Percentiles rank a stretch among this genome's conserved stretches.
Conservation (phyloP, 306 rosid genomes). For the Gastrolobium bilobum region DNA sequence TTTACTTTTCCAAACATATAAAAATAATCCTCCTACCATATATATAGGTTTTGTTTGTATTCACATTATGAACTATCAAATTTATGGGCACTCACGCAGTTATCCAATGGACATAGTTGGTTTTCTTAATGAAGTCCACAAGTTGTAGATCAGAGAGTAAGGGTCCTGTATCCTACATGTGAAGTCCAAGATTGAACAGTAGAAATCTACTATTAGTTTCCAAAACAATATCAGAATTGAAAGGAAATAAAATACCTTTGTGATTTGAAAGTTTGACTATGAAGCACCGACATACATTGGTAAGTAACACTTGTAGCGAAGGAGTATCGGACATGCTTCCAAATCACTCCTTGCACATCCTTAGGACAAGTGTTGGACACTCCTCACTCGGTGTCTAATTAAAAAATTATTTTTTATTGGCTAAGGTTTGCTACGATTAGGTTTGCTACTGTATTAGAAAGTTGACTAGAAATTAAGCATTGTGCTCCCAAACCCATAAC, state of each 20-base stretch:
- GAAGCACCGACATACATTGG: neutral
- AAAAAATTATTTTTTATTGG: too few relatives aligned
- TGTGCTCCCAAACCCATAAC: neutral
- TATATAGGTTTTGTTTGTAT: conserved; percentile 13
- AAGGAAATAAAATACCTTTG: conserved; percentile 25
- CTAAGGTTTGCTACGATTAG: neutral
- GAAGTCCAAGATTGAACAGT: conserved; percentile 31
- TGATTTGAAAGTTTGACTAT: conserved; percentile 1
- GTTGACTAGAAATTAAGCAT: neutral
- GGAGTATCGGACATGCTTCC: too few relatives aligned
- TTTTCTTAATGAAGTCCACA: neutral
- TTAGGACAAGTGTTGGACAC: too few relatives aligned
- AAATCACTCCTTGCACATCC: too few relatives aligned
- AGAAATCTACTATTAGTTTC: neutral
- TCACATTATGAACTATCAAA: neutral
- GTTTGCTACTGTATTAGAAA: conserved; percentile 26
- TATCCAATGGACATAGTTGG: conserved; percentile 30
- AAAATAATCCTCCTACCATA: too few relatives aligned
- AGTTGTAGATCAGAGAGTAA: neutral
- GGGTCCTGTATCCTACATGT: neutral
- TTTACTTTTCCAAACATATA: too few relatives aligned
- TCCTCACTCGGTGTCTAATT: too few relatives aligned
- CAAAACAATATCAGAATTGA: neutral
- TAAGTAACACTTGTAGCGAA: too few relatives aligned
- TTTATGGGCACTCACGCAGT: neutral